Evolutionary conservation across 2,329 filamentous ascomycete genomes (phyloP).

Genomic region (Didymella arachidicola): DNA sequence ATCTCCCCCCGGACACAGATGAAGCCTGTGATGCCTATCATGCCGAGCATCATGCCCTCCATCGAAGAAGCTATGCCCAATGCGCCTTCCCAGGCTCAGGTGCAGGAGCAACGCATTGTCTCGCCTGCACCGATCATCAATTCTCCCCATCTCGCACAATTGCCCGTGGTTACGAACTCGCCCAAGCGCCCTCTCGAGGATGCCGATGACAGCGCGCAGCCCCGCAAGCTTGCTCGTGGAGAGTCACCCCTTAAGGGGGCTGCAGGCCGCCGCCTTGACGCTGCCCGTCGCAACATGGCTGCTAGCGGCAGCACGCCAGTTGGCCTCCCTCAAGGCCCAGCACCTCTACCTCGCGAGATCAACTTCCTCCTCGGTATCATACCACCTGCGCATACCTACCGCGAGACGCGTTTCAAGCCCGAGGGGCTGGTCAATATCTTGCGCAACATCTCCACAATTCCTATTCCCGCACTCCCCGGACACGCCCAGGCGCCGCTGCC

Average conservation of each 20-base stretch:
- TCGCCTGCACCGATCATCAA: constrained; percentile 37
- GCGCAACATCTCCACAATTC: constrained; percentile 55
- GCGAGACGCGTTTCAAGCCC: constrained; percentile 72
- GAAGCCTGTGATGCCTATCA: constrained; percentile 54
- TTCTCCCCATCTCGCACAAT: constrained; percentile 41
- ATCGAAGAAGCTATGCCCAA: constrained; percentile 40
- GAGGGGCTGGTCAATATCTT: constrained; percentile 77
- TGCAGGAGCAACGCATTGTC: constrained; percentile 34
- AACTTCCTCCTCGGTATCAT: constrained; percentile 70
- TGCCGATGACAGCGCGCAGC: constrained; percentile 78
- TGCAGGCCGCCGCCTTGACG: constrained; percentile 82
- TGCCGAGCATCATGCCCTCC: constrained; percentile 54
- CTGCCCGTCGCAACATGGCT: constrained; percentile 64
- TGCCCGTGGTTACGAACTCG: constrained; percentile 46
- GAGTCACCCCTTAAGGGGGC: constrained; percentile 92
- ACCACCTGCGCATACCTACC: constrained; percentile 75
- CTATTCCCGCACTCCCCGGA: constrained; percentile 25
- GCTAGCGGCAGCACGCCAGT: constrained; percentile 40
- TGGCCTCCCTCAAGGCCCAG: constrained; percentile 52
- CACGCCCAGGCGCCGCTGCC: constrained; percentile 15
- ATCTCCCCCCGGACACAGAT: constrained; percentile 83
- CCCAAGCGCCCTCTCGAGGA: constrained; percentile 58
- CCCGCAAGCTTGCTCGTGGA: constrained; percentile 86
- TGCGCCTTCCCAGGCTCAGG: constrained; percentile 28
- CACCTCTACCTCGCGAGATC: constrained; percentile 74